These are phyloP conservation scores for Calonectria honghensis DNA, from an alignment of 2,329 filamentous ascomycete species.

Conservation along the genomic window DNA sequence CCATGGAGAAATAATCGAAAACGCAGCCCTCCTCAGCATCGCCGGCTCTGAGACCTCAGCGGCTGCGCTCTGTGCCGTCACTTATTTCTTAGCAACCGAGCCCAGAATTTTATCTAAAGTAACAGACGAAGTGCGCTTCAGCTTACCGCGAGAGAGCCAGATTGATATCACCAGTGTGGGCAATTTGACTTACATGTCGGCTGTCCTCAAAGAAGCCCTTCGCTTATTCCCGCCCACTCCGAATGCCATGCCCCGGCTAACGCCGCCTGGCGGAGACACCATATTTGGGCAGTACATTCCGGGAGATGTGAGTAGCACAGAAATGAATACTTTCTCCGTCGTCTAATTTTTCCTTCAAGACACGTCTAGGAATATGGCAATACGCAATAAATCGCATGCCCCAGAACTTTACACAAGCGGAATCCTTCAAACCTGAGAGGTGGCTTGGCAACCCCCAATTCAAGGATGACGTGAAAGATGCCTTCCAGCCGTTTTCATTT, in stretches of 20 bases:
- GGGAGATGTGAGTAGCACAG: neutral
- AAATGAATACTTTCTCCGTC: neutral
- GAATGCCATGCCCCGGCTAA: slow-evolving; percentile 20
- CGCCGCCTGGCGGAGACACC: slow-evolving; percentile 14
- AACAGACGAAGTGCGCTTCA: neutral
- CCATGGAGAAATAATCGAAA: neutral
- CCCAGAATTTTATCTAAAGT: neutral
- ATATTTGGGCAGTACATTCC: slow-evolving; percentile 26
- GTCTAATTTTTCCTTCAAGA: neutral
- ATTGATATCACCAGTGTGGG: slow-evolving; percentile 19
- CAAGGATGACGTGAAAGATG: slow-evolving; percentile 15
- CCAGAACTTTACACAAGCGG: slow-evolving; percentile 19
- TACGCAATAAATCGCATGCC: slow-evolving; percentile 32
- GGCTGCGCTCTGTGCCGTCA: slow-evolving; percentile 5
- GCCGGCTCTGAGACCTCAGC: slow-evolving; percentile 30
- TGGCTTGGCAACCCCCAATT: slow-evolving; percentile 31
- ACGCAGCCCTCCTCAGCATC: neutral
- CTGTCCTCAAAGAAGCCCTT: slow-evolving; percentile 30
- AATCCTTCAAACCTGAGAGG: slow-evolving; percentile 35
- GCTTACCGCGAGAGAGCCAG: slow-evolving; percentile 1
- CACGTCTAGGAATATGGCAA: slow-evolving; percentile 22
- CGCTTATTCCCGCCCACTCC: slow-evolving; percentile 27
- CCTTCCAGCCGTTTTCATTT: slow-evolving; percentile 37
- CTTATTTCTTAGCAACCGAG: slow-evolving; percentile 13
- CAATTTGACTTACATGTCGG: slow-evolving; percentile 16